Evolutionary conservation across 768 basidiomycete species (phyloP).

Genomic region (Phlegmacium glaucopus): DNA sequence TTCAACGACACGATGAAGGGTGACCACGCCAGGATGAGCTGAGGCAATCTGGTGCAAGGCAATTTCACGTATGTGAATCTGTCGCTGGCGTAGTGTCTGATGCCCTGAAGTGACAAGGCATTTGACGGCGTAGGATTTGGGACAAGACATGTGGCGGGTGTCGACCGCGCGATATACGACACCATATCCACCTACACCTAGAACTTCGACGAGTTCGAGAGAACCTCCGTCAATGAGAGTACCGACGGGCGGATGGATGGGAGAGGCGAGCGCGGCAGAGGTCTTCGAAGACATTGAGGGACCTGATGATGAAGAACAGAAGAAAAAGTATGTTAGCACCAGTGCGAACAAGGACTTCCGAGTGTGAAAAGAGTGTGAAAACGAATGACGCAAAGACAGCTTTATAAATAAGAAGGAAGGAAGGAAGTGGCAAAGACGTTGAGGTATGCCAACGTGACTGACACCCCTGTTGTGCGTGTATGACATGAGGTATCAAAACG

Average conservation of each 20-base stretch:
- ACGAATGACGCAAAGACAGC: constrained; percentile 10
- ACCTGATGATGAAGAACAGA: constrained; percentile 19
- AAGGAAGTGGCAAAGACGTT: constrained; percentile 13
- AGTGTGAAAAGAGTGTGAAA: constrained; percentile 29
- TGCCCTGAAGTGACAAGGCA: constrained; percentile 67
- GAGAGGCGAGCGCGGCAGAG: constrained; percentile 35
- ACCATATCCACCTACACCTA: constrained; percentile 95
- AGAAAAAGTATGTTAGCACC: constrained; percentile 37
- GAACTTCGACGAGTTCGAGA: constrained; percentile 84
- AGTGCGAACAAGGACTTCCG: constrained; percentile 43
- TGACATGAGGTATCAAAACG: constrained; percentile 75
- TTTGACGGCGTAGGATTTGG: constrained; percentile 85
- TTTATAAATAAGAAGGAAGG: constrained; percentile 19
- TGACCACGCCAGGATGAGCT: constrained; percentile 82
- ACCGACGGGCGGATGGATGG: constrained; percentile 62
- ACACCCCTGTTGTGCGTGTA: constrained; percentile 56
- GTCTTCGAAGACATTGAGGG: constrained; percentile 35
- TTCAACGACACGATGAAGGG: constrained; percentile 89
- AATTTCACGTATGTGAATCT: constrained; percentile 91
- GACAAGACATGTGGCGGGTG: constrained; percentile 40
- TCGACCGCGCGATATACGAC: constrained; percentile 92
- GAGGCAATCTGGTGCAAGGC: constrained; percentile 79
- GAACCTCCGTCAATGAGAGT: constrained; percentile 84
- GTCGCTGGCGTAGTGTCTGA: constrained; percentile 58
- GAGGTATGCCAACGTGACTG: constrained; percentile 34